phyloP scores from a whole-genome alignment of 1,284 basidiomycete species.

The Dichomitus squalens region DNA sequence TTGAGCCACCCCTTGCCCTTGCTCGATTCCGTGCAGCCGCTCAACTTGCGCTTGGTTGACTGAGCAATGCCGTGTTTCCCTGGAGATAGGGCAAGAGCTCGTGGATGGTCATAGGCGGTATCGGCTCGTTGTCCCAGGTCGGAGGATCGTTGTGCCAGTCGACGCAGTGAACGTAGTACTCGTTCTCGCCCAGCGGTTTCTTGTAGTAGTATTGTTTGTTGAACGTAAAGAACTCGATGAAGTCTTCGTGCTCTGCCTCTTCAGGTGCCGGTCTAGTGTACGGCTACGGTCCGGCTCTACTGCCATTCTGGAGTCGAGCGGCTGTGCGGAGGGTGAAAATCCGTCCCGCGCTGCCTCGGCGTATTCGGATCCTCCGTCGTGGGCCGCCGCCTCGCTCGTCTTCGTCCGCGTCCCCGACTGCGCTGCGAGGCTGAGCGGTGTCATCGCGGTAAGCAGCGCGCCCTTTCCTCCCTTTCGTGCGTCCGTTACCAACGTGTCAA shows the following conservation, averaged over 20 bases:
- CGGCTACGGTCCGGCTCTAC: not conserved
- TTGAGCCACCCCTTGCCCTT: not conserved
- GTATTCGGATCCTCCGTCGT: too few relatives aligned
- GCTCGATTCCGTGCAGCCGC: not conserved
- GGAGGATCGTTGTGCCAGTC: slow-evolving; percentile 2
- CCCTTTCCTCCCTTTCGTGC: too few relatives aligned
- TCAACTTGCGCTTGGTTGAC: not conserved
- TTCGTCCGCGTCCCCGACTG: too few relatives aligned
- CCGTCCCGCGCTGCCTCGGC: too few relatives aligned
- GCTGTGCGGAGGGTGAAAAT: too few relatives aligned
- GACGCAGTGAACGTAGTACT: slow-evolving; percentile 1
- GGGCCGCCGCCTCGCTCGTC: too few relatives aligned
- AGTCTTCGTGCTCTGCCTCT: not conserved
- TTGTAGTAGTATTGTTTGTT: not conserved
- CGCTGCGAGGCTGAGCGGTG: too few relatives aligned
- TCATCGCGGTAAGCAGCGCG: too few relatives aligned
- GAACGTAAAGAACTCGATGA: not conserved
- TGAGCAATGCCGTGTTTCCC: not conserved
- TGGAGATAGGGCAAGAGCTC: not conserved
- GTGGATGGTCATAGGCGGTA: not conserved
- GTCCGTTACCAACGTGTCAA: too few relatives aligned
- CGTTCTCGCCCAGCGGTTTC: not conserved
- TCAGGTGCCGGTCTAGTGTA: not conserved
- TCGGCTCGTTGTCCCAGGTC: not conserved
- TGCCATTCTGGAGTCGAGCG: too few relatives aligned